Base-by-base conservation (phyloP, 2,329 filamentous ascomycete species). In the Gremmenia infestans region DNA sequence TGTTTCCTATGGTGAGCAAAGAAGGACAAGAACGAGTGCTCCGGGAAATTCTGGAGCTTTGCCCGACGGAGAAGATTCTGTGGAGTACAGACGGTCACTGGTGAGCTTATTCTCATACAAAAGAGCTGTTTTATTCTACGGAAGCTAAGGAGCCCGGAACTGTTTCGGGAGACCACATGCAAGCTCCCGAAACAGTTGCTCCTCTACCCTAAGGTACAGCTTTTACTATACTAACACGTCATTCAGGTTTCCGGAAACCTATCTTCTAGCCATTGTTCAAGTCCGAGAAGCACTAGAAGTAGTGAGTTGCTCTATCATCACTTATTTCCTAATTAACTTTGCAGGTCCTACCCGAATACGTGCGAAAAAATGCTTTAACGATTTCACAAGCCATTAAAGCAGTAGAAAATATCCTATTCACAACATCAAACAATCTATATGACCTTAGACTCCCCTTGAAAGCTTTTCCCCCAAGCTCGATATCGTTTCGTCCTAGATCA, bases 41-140 rank as follows among this genome's bases (percentile, higher is more conserved):
- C 12, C 81, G 85, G 46, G 82, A 94, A 67, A 82, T 88, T 1
- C 72, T 95, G 8, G 90, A 95, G 69, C 70, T 93, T 4, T 87
- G 85, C 22, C 89, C 90, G 0, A 83, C 81, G 53, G 84, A 82
- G 51, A 93, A 93, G 72, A 77, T 94, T 0, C 72, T 93, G 0
- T 93, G 88, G 82, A 91, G 87, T 59, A 91, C 88, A 0, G 88
- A 92, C 66, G 89, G 88, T 0, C 88, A 92, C 67, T 88, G 81
- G 71, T 28, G 28, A 28, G 28, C 8, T 8, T 8, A 28, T 28
- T 28, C 28, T 28, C 28, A 9, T 28, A 25, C 25, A 25, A 6
- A 7, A 28, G 7, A 28, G 28, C 28, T 28, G 28, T 9, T 9
- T 8, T 28, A 28, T 28, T 28, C 28, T 28, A 28, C 2, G 8